Evolutionary conservation across 345 rosid species (phyloP), one percentile per base, ranked within the genome.

Genomic region (Garcia nutans): DNA sequence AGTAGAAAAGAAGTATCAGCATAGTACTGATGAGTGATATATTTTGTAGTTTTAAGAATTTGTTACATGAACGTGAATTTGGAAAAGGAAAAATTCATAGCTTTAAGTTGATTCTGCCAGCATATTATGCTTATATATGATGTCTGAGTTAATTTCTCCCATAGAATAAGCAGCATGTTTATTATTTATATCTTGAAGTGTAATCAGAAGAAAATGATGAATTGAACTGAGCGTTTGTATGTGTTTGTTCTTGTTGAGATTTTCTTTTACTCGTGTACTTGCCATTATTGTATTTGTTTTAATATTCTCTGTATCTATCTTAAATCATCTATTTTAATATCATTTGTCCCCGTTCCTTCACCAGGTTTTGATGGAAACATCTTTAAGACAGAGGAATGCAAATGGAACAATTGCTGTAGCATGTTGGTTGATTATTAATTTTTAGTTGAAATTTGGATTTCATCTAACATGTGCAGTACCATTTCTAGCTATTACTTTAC

Each of bases 351-450:
- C 10, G 60, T 17, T 5, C 49, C 8, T 65, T 58, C 41, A 44
- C 23, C 76, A 72, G 60, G 76, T 2, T 65, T 65, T 72, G 52
- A 13, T 17, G 24, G 41, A 60, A 72, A 31, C 42, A 49, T 42
- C 71, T 63, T 28, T 22, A 67, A 42, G 17, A 74, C 28, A n/a
- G 50, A 6, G 73, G 41, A 16, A 52, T 70, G 12, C 45, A 52
- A 62, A 45, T 66, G 47, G 20, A 54, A 56, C 59, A 44, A 26
- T 57, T 49, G 73, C 37, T 17, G 49, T 72, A 71, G 41, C 58
- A 26, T 44, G 11, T 65, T 65, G 76, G 49, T 55, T 47, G 45
- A 72, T 78, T 59, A 66, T 57, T 57, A n/a, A n/a, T 72, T 72
- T 23, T 56, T 11, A 19, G 20, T 10, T 58, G 54, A 54, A 62